Evolutionary conservation across 2,329 filamentous ascomycete genomes (phyloP).

Genomic region (Dendryphion nanum): DNA sequence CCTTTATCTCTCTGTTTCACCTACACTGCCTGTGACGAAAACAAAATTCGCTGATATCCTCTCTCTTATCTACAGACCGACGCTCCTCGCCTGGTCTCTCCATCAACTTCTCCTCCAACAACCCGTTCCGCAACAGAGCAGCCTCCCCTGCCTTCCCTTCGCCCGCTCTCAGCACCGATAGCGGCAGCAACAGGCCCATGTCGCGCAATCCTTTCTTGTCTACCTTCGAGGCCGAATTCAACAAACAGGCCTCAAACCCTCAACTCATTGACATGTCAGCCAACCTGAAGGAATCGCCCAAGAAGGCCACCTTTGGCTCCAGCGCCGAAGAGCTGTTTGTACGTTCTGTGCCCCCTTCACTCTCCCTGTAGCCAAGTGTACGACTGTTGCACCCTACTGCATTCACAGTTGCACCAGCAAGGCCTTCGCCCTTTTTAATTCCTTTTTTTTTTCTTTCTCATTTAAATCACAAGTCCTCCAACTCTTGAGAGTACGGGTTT

Average conservation of each 20-base stretch:
- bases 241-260: constrained; percentile 31
- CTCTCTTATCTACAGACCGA: constrained; percentile 38
- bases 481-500: constrained; percentile 1
- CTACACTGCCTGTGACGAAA: constrained; percentile 29
- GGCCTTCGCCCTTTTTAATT: background rate
- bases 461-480: background rate
- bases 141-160: constrained; percentile 52
- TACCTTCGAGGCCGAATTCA: constrained; percentile 45
- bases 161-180: constrained; percentile 35
- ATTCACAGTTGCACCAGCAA: constrained; percentile 10
- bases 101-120: constrained; percentile 71
- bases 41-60: constrained; percentile 24
- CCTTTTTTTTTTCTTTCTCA: background rate
- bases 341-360: constrained; percentile 46
- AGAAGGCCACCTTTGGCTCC: constrained; percentile 43
- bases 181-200: constrained; percentile 65
- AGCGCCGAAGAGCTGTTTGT: constrained; percentile 74
- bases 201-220: constrained; percentile 78
- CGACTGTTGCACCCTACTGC: constrained; percentile 8
- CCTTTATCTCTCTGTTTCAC: constrained; percentile 38
- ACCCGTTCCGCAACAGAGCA: constrained; percentile 74
- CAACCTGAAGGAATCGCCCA: constrained; percentile 43
- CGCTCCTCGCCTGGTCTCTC: constrained; percentile 56
- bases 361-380: background rate
- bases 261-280: constrained; percentile 39